These are phyloP conservation scores for Paecilomyces variotii DNA, from an alignment of 2,329 filamentous ascomycete genomes.

Conservation along the genomic window DNA sequence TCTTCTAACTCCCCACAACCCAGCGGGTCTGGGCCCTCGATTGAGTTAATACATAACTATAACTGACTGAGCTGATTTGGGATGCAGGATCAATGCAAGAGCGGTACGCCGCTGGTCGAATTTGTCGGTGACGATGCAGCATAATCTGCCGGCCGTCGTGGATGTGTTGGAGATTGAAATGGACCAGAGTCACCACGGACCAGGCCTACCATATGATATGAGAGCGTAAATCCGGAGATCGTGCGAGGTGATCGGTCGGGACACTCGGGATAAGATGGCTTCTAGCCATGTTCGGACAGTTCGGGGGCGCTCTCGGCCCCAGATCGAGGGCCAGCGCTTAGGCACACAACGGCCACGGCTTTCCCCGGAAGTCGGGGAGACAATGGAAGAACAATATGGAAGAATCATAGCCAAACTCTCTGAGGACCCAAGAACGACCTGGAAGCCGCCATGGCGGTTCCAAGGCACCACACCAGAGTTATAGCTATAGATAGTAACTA, in stretches of 20 bases:
- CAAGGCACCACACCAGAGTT: neutral
- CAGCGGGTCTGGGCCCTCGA: neutral
- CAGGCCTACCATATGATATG: neutral
- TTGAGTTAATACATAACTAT: neutral
- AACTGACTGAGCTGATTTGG: slow-evolving; percentile 14
- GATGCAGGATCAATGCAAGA: slow-evolving; percentile 65
- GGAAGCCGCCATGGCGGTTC: neutral
- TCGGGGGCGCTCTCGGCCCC: neutral
- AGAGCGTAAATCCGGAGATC: neutral
- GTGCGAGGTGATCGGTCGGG: neutral
- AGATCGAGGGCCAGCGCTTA: neutral
- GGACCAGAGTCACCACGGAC: neutral
- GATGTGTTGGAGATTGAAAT: neutral
- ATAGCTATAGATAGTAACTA: neutral
- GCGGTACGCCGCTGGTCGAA: slow-evolving; percentile 64
- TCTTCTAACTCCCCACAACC: slow-evolving; percentile 9
- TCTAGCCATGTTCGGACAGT: neutral
- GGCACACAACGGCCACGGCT: neutral
- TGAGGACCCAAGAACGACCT: neutral
- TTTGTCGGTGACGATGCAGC: slow-evolving; percentile 49
- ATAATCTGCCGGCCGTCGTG: neutral
- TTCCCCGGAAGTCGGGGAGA: neutral
- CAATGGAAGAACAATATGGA: neutral
- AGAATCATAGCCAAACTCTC: neutral
- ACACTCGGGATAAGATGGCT: neutral